Base-by-base conservation (phyloP, 2,329 filamentous ascomycete species). In the Triangularia verruculosa region DNA sequence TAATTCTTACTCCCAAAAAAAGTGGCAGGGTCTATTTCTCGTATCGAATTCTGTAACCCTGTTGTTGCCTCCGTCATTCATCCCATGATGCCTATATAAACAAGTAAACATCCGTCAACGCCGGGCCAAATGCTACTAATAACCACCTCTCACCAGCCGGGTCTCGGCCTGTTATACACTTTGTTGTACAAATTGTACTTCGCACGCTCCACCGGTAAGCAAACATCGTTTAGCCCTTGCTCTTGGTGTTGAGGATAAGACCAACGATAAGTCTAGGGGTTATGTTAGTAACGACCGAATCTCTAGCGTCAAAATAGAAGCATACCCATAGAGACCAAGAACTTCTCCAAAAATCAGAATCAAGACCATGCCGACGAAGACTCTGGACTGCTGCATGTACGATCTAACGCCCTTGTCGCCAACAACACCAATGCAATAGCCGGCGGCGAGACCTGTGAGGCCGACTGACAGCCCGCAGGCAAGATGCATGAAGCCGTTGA, bases 311-410 rank as follows among this genome's bases (percentile, higher is more conserved):
- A 12, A 20, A 12, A 1, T 32, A 22, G 5, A 28, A 20, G 83
- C 90, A 70, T 83, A 97, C 92, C 95, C 95, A 74, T 99, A 99
- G 30, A 99, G 88, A 77, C 95, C 95, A 75, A 99, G 77, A 17
- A 99, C 95, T 83, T 99, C 95, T 63, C 92, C 95, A 75, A 99
- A 99, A 86, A 99, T 99, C 68, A 98, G 85, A 71, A 98, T 98
- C 72, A 99, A 80, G 55, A 99, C 94, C 95, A 98, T 98, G 77
- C 95, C 95, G 57, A 99, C 95, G 72, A 97, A 99, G 69, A 99
- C 90, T 68, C 94, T 87, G 57, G 91, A 96, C 78, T 99, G 95
- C 73, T 92, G 87, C 93, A 99, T 97, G 80, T 96, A 98, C 63
- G 93, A 89, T 71, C 95, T 88, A 60, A 98, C 94, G 66, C 95